These are phyloP conservation scores for Nitzschia putrida DNA, from an alignment of 108 stramenopile species.

Conservation along the genomic window DNA sequence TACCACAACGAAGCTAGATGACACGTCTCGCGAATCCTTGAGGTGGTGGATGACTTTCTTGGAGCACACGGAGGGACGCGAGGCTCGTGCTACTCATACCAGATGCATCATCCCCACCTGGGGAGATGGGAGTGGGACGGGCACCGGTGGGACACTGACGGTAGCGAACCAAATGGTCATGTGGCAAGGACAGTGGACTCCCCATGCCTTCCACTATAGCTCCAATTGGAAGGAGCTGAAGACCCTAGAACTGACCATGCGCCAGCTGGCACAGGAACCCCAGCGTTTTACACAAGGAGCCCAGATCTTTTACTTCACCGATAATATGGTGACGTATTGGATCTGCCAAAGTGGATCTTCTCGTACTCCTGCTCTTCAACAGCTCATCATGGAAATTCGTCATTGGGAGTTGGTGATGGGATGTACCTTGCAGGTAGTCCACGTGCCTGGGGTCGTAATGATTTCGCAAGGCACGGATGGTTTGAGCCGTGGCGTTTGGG, in stretches of 20 bases:
- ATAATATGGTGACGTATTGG: neutral
- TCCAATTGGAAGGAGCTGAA: neutral
- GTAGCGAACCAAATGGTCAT: neutral
- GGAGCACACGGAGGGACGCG: neutral
- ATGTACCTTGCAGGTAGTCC: neutral
- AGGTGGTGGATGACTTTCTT: neutral
- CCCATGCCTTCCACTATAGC: neutral
- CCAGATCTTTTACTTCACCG: neutral
- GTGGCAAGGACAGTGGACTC: neutral
- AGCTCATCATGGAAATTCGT: neutral
- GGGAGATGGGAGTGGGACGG: constrained; percentile 1
- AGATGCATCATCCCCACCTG: neutral
- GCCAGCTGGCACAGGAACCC: neutral
- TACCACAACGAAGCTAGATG: neutral
- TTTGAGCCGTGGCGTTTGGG: neutral
- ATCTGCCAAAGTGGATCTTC: neutral
- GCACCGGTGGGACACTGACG: neutral
- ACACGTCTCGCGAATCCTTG: neutral
- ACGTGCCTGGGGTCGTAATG: neutral
- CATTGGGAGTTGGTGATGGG: neutral
- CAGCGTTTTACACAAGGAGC: neutral
- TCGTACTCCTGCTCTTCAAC: neutral
- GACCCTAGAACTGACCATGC: neutral
- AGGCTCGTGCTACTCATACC: neutral
- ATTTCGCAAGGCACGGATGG: neutral